Conservation (phyloP, 371 early-diverging fungal genomes). For the Circinella minor region DNA sequence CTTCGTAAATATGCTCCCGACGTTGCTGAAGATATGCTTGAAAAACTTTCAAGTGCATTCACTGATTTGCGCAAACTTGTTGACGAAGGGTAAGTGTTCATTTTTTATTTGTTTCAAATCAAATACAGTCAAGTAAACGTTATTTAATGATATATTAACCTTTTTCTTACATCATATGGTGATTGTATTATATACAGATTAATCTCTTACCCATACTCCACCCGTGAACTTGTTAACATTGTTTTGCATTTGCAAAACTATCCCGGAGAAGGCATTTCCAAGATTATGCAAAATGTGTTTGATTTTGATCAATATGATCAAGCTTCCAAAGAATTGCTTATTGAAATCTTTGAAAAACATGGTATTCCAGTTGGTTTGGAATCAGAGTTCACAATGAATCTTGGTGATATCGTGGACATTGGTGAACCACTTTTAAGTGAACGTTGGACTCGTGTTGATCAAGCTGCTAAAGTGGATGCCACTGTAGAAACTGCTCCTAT, state of each 20-base stretch:
- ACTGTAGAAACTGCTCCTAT: conserved; percentile 33
- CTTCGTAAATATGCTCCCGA: conserved; percentile 77
- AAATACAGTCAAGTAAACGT: not conserved
- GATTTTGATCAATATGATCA: conserved; percentile 83
- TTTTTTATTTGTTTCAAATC: not conserved
- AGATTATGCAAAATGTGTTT: conserved; percentile 81
- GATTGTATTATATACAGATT: conserved; percentile 23
- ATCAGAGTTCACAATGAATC: conserved; percentile 69
- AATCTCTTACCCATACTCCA: conserved; percentile 87
- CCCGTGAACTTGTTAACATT: conserved; percentile 83
- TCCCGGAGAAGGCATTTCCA: conserved; percentile 76
- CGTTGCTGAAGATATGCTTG: conserved; percentile 69
- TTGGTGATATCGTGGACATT: conserved; percentile 61
- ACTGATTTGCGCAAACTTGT: conserved; percentile 76
- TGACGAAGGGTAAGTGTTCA: conserved; percentile 66
- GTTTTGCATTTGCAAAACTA: conserved; percentile 77
- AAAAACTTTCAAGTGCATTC: conserved; percentile 74
- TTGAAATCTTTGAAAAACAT: conserved; percentile 79
- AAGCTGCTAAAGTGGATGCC: conserved; percentile 20
- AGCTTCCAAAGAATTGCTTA: conserved; percentile 67
- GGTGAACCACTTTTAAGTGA: conserved; percentile 63
- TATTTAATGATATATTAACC: too few species aligned
- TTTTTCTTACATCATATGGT: not conserved
- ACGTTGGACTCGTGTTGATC: conserved; percentile 56
- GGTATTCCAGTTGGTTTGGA: conserved; percentile 80